phyloP scores from a whole-genome alignment of 768 basidiomycete species.

The Trichaptum fuscoviolaceum region DNA sequence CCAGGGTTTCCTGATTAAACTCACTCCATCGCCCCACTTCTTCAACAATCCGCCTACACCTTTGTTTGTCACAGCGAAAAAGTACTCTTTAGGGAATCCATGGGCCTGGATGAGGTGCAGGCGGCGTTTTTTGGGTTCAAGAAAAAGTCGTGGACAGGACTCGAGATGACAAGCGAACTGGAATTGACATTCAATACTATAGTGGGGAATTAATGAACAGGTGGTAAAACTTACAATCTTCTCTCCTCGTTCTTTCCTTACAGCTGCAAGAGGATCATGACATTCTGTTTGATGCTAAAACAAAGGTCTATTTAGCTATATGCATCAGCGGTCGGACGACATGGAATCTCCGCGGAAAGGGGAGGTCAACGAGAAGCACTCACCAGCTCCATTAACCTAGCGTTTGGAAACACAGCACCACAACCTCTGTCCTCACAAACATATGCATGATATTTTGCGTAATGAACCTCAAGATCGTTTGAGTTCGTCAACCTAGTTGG shows the following conservation, averaged over 20 bases:
- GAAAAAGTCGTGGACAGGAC: slow-evolving; percentile 54
- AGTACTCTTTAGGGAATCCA: slow-evolving; percentile 83
- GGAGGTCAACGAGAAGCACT: slow-evolving; percentile 24
- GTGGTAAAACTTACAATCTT: slow-evolving; percentile 60
- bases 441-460: slow-evolving; percentile 78
- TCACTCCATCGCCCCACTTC: slow-evolving; percentile 81
- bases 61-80: slow-evolving; percentile 88
- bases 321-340: background rate
- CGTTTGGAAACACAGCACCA: slow-evolving; percentile 82
- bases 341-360: background rate
- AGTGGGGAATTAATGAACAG: background rate
- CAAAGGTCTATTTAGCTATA: background rate
- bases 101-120: slow-evolving; percentile 81
- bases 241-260: slow-evolving; percentile 74
- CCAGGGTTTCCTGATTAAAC: slow-evolving; percentile 72
- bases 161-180: slow-evolving; percentile 79
- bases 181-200: background rate
- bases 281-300: slow-evolving; percentile 43
- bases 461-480: slow-evolving; percentile 75
- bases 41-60: slow-evolving; percentile 77
- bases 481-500: slow-evolving; percentile 62
- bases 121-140: slow-evolving; percentile 68
- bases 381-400: slow-evolving; percentile 72
- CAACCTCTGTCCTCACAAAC: slow-evolving; percentile 70
- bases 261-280: slow-evolving; percentile 79